These are phyloP conservation scores for Phytophthora brassicae DNA, from an alignment of 352 stramenopile species.

Conservation along the genomic window DNA sequence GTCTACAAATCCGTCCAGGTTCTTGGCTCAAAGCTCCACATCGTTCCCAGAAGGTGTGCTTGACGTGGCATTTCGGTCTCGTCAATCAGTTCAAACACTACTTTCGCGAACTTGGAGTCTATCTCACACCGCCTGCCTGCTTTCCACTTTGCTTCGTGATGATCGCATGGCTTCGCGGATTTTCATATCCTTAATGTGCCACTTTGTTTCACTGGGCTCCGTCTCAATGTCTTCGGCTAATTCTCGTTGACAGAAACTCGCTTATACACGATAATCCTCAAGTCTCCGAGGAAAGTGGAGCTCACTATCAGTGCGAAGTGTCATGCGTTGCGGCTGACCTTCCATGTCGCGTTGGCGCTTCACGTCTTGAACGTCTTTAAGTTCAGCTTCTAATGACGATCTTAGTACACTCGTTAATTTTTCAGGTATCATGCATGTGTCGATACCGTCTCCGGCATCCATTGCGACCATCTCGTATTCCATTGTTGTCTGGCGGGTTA, in stretches of 20 bases:
- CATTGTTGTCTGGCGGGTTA: no score
- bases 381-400: conserved; percentile 9
- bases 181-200: conserved; percentile 3
- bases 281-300: no score
- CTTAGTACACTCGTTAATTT: background rate
- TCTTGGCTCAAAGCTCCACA: conserved; percentile 14
- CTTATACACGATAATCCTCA: no score
- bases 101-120: conserved; percentile 7
- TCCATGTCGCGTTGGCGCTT: no score
- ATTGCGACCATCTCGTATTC: background rate
- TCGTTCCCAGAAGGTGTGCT: background rate
- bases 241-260: no score
- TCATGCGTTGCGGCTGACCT: no score
- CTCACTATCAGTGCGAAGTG: no score
- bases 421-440: conserved; percentile 8
- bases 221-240: no score
- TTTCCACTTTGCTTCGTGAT: background rate
- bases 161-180: conserved; percentile 1
- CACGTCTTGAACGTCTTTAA: conserved; percentile 3
- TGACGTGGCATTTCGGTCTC: background rate
- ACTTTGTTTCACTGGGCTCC: background rate
- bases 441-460: conserved; percentile 3
- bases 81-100: conserved; percentile 2
- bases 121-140: conserved; percentile 1
- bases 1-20: background rate